Conservation (phyloP, 495 filamentous ascomycete genomes). For the Xylaria bambusicola region DNA sequence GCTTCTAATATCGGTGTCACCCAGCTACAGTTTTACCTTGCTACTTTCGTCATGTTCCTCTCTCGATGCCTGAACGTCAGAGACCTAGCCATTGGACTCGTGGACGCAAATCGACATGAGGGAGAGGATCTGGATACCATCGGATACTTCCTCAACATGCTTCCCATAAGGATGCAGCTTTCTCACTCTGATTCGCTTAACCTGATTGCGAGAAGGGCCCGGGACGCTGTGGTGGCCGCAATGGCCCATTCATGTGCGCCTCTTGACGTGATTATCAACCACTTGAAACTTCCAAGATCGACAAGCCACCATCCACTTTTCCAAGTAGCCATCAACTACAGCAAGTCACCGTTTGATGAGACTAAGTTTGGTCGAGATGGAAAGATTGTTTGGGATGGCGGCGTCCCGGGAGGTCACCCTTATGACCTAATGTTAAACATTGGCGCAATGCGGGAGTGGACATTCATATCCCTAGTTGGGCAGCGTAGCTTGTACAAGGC, state of each 20-base stretch:
- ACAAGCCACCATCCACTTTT: slow-evolving; percentile 10
- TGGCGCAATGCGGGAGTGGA: neutral
- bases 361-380: neutral
- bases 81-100: slow-evolving; percentile 32
- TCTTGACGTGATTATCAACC: slow-evolving; percentile 33
- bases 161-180: slow-evolving; percentile 41
- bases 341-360: neutral
- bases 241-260: slow-evolving; percentile 22
- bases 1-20: slow-evolving; percentile 24
- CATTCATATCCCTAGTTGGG: neutral
- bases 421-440: slow-evolving; percentile 20
- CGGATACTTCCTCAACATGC: slow-evolving; percentile 50
- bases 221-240: neutral
- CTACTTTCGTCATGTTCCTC: slow-evolving; percentile 32
- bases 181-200: slow-evolving; percentile 12
- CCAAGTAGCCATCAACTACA: slow-evolving; percentile 16
- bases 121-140: slow-evolving; percentile 30
- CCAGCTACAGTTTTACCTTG: slow-evolving; percentile 38
- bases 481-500: slow-evolving; percentile 19
- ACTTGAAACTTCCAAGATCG: slow-evolving; percentile 16
- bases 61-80: slow-evolving; percentile 28
- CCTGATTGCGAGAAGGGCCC: slow-evolving; percentile 1
- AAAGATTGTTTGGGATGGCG: slow-evolving; percentile 11
- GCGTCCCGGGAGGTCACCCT: neutral
- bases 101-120: slow-evolving; percentile 37